Percentiles rank a stretch among this genome's conserved stretches.
phyloP scores from a whole-genome alignment of 2,329 filamentous ascomycete genomes.

The Plectosphaerella plurivora region DNA sequence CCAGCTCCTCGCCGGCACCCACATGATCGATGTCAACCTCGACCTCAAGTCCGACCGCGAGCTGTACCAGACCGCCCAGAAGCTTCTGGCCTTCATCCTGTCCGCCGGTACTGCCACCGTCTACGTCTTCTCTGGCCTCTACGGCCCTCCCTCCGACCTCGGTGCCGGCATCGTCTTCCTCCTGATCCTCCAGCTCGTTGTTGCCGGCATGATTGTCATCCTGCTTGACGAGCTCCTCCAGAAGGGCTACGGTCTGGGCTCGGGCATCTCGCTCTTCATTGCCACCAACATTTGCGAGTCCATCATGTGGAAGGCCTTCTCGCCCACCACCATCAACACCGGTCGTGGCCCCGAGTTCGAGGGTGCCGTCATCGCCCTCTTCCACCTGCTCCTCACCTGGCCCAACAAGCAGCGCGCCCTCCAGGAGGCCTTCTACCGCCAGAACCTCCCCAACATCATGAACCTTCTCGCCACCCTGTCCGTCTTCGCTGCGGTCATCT shows the following conservation, averaged over 20 bases:
- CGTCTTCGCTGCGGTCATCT: slow-evolving; percentile 97
- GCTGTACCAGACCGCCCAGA: slow-evolving; percentile 99
- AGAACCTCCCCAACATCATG: slow-evolving; percentile 99
- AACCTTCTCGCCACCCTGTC: slow-evolving; percentile 90
- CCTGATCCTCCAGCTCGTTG: slow-evolving; percentile 93
- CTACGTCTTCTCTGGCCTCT: slow-evolving; percentile 96
- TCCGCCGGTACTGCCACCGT: slow-evolving; percentile 97
- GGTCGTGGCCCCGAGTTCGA: slow-evolving; percentile 98
- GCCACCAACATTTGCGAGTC: slow-evolving; percentile 99
- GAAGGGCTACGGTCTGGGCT: slow-evolving; percentile 98
- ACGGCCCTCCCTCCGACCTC: slow-evolving; percentile 93
- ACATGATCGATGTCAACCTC: slow-evolving; percentile 99
- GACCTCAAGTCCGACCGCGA: slow-evolving; percentile 99
- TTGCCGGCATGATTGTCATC: slow-evolving; percentile 97
- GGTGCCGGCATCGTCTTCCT: slow-evolving; percentile 98
- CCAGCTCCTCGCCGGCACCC: slow-evolving; percentile 98
- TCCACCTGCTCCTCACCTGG: slow-evolving; percentile 98
- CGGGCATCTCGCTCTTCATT: slow-evolving; percentile 98
- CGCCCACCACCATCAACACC: slow-evolving; percentile 98
- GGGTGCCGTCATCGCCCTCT: slow-evolving; percentile 94
- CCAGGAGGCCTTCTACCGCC: slow-evolving; percentile 97
- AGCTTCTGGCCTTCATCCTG: slow-evolving; percentile 95
- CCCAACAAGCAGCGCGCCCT: slow-evolving; percentile 98
- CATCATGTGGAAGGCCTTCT: slow-evolving; percentile 99
- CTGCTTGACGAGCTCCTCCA: slow-evolving; percentile 98